These are phyloP conservation scores for Aspergillus hiratsukae DNA, from an alignment of 2,329 filamentous ascomycete genomes.

Conservation along the genomic window DNA sequence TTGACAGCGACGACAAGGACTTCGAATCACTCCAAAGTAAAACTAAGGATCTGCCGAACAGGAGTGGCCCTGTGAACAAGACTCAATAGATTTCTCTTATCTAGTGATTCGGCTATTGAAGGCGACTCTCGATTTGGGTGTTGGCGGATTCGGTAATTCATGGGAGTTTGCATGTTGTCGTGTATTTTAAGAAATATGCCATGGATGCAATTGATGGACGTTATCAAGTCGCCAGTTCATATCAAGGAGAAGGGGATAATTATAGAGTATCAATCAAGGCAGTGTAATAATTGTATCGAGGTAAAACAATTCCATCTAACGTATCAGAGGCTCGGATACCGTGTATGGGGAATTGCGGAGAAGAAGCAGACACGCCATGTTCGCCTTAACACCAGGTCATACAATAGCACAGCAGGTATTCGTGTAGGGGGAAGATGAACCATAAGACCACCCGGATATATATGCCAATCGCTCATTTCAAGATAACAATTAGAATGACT, in stretches of 20 bases:
- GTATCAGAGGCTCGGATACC: neutral
- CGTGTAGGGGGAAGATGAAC: neutral
- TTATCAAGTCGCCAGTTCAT: neutral
- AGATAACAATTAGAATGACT: constrained; percentile 73
- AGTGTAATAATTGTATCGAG: neutral
- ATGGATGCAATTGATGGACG: neutral
- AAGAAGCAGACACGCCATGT: neutral
- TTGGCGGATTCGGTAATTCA: neutral
- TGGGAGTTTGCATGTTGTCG: neutral
- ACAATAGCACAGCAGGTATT: neutral
- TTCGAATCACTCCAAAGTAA: constrained; percentile 53
- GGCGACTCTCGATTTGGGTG: neutral
- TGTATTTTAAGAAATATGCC: neutral
- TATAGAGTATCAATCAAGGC: neutral
- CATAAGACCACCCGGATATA: constrained; percentile 5
- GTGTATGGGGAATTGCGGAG: neutral
- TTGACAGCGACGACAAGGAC: constrained; percentile 39
- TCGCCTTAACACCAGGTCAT: neutral
- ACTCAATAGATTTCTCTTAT: constrained; percentile 8
- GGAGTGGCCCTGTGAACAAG: constrained; percentile 36
- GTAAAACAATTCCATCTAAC: neutral
- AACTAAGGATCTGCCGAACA: constrained; percentile 46
- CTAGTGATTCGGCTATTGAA: neutral
- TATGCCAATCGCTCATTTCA: constrained; percentile 55
- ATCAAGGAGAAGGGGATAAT: neutral